Evolutionary conservation across 768 basidiomycete genomes (phyloP).

Genomic region (Inosperma sp.): DNA sequence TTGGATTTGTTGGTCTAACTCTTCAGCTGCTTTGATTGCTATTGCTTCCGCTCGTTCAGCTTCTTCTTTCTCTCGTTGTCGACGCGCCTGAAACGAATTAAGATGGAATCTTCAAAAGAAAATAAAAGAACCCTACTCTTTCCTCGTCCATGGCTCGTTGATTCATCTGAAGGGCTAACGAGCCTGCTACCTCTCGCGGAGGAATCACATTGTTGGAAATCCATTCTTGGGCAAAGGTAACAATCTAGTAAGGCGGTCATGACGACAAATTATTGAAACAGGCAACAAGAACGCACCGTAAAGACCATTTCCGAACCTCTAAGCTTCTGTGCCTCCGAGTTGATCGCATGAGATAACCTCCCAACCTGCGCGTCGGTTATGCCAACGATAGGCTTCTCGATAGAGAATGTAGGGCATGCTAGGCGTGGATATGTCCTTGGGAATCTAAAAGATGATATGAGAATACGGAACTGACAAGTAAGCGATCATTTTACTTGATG

Average conservation of each 20-base stretch:
- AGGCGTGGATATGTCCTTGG: conserved; percentile 80
- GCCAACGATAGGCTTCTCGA: conserved; percentile 62
- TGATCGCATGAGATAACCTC: conserved; percentile 55
- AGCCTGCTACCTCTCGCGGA: conserved; percentile 56
- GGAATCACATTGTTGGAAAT: conserved; percentile 52
- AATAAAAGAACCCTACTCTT: conserved; percentile 39
- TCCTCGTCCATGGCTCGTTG: conserved; percentile 68
- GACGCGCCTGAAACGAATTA: conserved; percentile 40
- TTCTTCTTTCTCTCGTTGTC: conserved; percentile 52
- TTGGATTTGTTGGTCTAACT: conserved; percentile 61
- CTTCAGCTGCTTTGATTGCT: conserved; percentile 49
- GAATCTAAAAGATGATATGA: conserved; percentile 42
- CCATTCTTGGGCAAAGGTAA: conserved; percentile 70
- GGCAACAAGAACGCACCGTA: background rate
- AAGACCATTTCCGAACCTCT: conserved; percentile 68
- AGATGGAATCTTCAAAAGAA: background rate
- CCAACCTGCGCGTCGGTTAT: conserved; percentile 52
- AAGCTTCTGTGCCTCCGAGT: conserved; percentile 58
- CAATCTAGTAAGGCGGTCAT: conserved; percentile 41
- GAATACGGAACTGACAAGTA: background rate
- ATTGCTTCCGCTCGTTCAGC: conserved; percentile 48
- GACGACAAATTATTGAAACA: background rate
- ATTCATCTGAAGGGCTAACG: conserved; percentile 76
- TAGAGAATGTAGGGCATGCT: conserved; percentile 61
- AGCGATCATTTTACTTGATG: conserved; percentile 50